phyloP scores from a whole-genome alignment of 2,329 filamentous ascomycete genomes.

The Leptodontidium sp. region DNA sequence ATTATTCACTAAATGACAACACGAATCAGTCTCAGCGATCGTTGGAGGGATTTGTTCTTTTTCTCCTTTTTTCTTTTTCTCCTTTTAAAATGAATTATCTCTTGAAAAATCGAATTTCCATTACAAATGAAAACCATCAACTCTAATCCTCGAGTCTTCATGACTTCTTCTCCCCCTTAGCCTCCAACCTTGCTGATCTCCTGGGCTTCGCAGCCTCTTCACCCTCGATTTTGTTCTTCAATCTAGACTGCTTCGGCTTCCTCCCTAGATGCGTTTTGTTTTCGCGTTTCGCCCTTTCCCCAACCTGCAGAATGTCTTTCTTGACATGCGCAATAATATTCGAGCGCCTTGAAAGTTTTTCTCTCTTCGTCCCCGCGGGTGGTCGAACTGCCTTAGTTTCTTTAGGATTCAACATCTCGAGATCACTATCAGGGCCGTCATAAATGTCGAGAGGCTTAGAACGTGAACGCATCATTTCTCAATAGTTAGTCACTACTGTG shows the following conservation, averaged over 20 bases:
- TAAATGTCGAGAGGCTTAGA: slow-evolving; percentile 10
- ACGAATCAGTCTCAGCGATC: too few relatives aligned
- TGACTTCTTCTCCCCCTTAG: slow-evolving; percentile 5
- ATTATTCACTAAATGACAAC: too few relatives aligned
- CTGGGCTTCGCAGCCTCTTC: slow-evolving; percentile 8
- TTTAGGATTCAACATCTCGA: slow-evolving; percentile 7
- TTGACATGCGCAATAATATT: slow-evolving; percentile 3
- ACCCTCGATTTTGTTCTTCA: neutral
- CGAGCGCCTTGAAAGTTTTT: slow-evolving; percentile 3
- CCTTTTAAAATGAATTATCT: neutral
- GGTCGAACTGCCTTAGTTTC: slow-evolving; percentile 7
- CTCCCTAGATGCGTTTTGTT: neutral
- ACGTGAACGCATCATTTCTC: neutral
- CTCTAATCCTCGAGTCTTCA: neutral
- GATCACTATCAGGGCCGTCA: slow-evolving; percentile 7
- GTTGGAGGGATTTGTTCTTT: slow-evolving; percentile 4
- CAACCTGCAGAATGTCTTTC: neutral
- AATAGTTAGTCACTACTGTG: neutral
- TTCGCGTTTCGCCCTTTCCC: slow-evolving; percentile 1
- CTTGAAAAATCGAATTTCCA: slow-evolving; percentile 1
- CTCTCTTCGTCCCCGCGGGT: slow-evolving; percentile 1
- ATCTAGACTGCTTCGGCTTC: slow-evolving; percentile 15
- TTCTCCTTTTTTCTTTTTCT: slow-evolving; percentile 11
- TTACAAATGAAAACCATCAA: neutral
- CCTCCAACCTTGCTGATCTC: slow-evolving; percentile 12